Conservation (phyloP, 441 rosid species). For the Eutrema salsugineum region DNA sequence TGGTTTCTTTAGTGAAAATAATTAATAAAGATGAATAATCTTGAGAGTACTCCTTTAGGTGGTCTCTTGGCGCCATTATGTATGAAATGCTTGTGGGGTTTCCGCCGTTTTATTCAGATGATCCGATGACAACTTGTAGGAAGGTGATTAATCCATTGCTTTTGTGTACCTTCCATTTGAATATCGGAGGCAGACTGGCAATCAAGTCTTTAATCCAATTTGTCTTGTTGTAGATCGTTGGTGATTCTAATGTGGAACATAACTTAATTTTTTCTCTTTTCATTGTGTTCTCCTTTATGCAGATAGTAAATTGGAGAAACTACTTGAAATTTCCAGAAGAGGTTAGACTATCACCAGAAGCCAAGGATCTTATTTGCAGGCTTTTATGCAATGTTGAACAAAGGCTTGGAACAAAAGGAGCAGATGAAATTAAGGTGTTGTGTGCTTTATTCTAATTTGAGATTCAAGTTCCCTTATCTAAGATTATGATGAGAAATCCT, state of each 20-base stretch:
- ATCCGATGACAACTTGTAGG: conserved; percentile 93
- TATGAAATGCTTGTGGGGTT: conserved; percentile 98
- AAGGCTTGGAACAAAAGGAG: conserved; percentile 93
- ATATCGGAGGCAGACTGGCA: background rate
- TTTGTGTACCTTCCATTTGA: background rate
- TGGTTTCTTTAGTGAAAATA: background rate
- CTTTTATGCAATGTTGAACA: conserved; percentile 86
- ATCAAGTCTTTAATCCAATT: background rate
- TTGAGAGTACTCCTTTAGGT: conserved; percentile 47
- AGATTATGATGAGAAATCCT: background rate
- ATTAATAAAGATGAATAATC: conserved; percentile 14
- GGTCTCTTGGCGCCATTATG: conserved; percentile 99
- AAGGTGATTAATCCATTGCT: conserved; percentile 50
- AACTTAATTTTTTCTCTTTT: background rate
- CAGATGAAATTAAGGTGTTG: conserved; percentile 84
- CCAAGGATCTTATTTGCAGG: conserved; percentile 86
- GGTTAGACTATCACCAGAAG: conserved; percentile 83
- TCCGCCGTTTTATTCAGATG: conserved; percentile 96
- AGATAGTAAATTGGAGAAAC: conserved; percentile 97
- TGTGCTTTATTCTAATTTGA: conserved; percentile 38
- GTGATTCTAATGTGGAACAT: background rate
- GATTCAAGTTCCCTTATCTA: background rate
- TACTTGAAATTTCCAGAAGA: conserved; percentile 96
- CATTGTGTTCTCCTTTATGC: conserved; percentile 21
- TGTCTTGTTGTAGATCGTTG: background rate